These are phyloP conservation scores for Scalesia atractyloides DNA, from an alignment of 129 eudicot species.

Conservation along the genomic window DNA sequence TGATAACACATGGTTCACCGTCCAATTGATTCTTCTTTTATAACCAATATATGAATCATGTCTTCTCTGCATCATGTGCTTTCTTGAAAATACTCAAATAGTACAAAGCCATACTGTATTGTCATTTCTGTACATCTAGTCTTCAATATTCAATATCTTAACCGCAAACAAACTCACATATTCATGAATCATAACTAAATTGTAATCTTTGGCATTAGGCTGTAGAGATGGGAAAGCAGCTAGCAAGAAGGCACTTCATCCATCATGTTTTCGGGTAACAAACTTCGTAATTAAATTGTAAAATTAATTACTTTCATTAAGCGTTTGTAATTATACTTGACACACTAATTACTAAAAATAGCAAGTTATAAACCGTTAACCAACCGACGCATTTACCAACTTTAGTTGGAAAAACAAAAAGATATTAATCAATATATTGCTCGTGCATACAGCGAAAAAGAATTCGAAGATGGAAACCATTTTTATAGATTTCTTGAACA, in stretches of 20 bases:
- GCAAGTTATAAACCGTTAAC: too few species aligned
- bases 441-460: constrained; percentile 53
- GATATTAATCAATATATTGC: constrained; percentile 2
- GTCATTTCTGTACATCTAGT: not conserved
- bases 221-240: constrained; percentile 74
- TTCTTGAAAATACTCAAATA: constrained; percentile 1
- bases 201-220: constrained; percentile 51
- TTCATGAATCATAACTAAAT: constrained; percentile 3
- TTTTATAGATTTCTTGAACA: constrained; percentile 90
- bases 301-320: not conserved
- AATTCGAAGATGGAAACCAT: constrained; percentile 85
- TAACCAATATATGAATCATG: constrained; percentile 39
- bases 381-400: too few species aligned
- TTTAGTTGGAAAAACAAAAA: not conserved
- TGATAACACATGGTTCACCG: constrained; percentile 39
- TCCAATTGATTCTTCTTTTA: constrained; percentile 31
- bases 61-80: constrained; percentile 34
- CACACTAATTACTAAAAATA: not conserved
- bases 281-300: not conserved
- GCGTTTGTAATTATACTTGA: not conserved
- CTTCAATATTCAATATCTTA: not conserved
- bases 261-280: constrained; percentile 90
- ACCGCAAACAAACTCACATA: constrained; percentile 8
- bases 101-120: constrained; percentile 7
- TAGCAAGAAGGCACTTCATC: constrained; percentile 73